Conservation (phyloP, 179 eudicot genomes). For the Spergularia azorica region DNA sequence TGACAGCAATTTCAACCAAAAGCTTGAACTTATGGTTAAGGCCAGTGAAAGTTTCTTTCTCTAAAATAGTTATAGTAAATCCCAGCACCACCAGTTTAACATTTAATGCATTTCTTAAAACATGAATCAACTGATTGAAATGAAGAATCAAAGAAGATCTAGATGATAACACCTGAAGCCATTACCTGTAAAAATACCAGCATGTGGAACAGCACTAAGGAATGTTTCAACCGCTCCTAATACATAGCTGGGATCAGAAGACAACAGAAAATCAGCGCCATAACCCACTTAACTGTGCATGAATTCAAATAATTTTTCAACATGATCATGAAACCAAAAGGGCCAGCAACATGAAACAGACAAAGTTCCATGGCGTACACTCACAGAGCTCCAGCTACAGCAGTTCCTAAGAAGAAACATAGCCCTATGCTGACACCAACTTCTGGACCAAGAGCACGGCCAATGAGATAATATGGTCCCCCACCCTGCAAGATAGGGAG, state of each 20-base stretch:
- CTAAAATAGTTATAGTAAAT: too few relatives aligned
- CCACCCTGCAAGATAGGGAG: slow-evolving; percentile 65
- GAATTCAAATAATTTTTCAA: slow-evolving; percentile 7
- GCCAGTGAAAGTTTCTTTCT: too few relatives aligned
- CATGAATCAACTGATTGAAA: too few relatives aligned
- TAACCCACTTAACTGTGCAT: not conserved
- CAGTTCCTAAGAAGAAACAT: slow-evolving; percentile 98
- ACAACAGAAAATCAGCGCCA: slow-evolving; percentile 19
- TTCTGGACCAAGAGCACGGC: slow-evolving; percentile 99
- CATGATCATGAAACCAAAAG: slow-evolving; percentile 1
- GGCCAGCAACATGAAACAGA: slow-evolving; percentile 18
- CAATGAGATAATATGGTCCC: slow-evolving; percentile 99
- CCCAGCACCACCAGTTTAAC: too few relatives aligned
- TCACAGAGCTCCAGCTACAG: slow-evolving; percentile 99
- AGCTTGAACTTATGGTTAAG: too few relatives aligned
- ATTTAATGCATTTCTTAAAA: too few relatives aligned
- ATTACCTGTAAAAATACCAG: slow-evolving; percentile 89
- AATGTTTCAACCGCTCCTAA: slow-evolving; percentile 99
- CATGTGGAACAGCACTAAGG: slow-evolving; percentile 85
- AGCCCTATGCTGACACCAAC: slow-evolving; percentile 99
- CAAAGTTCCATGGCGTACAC: slow-evolving; percentile 42
- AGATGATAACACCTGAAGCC: not conserved
- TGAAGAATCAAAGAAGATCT: too few relatives aligned
- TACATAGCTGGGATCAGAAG: slow-evolving; percentile 64
- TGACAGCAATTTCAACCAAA: too few relatives aligned